Evolutionary conservation across 805 yeast genomes (phyloP).

Genomic region (Scheffersomyces stipitis): DNA sequence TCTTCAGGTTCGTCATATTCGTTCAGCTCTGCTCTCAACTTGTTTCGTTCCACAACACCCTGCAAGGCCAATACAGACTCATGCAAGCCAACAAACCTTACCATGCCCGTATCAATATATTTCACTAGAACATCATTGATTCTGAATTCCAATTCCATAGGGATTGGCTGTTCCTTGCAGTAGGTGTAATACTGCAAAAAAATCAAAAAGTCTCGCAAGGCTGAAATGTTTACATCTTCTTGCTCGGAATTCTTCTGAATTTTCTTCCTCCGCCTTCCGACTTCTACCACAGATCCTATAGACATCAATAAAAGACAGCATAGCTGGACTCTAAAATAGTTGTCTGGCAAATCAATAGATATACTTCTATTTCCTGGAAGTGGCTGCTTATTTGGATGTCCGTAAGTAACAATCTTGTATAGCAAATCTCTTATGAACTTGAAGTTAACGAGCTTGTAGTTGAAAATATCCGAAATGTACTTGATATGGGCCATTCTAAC

Average conservation of each 20-base stretch:
- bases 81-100: slow-evolving; percentile 33
- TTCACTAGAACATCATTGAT: slow-evolving; percentile 44
- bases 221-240: slow-evolving; percentile 5
- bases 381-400: slow-evolving; percentile 57
- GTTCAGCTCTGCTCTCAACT: not conserved
- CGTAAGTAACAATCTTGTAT: slow-evolving; percentile 60
- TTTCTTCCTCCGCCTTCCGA: slow-evolving; percentile 2
- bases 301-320: slow-evolving; percentile 27
- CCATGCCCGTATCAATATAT: slow-evolving; percentile 26
- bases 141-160: slow-evolving; percentile 59
- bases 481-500: slow-evolving; percentile 59
- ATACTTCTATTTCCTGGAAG: slow-evolving; percentile 48
- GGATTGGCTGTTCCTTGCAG: slow-evolving; percentile 61
- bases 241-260: not conserved
- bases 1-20: slow-evolving; percentile 10
- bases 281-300: slow-evolving; percentile 9
- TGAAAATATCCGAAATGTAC: slow-evolving; percentile 59
- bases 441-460: slow-evolving; percentile 45
- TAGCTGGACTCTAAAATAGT: slow-evolving; percentile 71
- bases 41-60: slow-evolving; percentile 18
- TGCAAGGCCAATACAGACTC: slow-evolving; percentile 46
- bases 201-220: slow-evolving; percentile 39
- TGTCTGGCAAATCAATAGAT: slow-evolving; percentile 60
- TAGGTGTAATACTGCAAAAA: slow-evolving; percentile 72
- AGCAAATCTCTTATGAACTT: slow-evolving; percentile 50